These are phyloP conservation scores for Talaromyces nanjingensis DNA, from an alignment of 495 filamentous ascomycete species.

Conservation along the genomic window DNA sequence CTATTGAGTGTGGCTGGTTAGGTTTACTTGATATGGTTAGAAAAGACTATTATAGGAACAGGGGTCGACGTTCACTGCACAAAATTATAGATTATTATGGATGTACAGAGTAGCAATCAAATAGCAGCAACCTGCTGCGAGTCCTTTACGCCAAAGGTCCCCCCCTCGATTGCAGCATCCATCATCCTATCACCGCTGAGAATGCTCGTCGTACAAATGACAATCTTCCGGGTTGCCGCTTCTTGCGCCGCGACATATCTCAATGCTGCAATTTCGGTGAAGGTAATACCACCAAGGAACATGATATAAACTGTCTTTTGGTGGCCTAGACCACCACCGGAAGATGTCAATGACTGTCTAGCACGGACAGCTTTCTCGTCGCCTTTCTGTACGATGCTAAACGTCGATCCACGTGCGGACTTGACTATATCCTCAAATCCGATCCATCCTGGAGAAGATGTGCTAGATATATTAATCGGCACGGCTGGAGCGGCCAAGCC, in stretches of 20 bases:
- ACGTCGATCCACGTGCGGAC: constrained; percentile 74
- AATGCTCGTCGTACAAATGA: constrained; percentile 88
- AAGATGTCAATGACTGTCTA: constrained; percentile 62
- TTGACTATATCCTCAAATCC: constrained; percentile 87
- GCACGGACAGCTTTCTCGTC: constrained; percentile 90
- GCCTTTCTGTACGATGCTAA: constrained; percentile 88
- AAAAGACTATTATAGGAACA: not conserved
- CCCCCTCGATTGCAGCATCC: constrained; percentile 74
- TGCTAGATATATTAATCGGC: constrained; percentile 41
- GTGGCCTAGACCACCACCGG: constrained; percentile 44
- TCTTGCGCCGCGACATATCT: constrained; percentile 84
- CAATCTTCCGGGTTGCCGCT: constrained; percentile 73
- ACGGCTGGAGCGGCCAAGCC: constrained; percentile 32
- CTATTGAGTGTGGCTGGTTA: not conserved
- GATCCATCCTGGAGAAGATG: constrained; percentile 74
- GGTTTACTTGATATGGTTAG: no score
- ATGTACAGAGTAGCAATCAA: no score
- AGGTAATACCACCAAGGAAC: constrained; percentile 89
- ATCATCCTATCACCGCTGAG: constrained; percentile 88
- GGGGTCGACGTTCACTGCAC: no score
- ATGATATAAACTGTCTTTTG: constrained; percentile 87
- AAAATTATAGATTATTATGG: no score
- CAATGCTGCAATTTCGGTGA: constrained; percentile 91
- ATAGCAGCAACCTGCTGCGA: not conserved
- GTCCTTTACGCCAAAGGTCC: constrained; percentile 41